Percentiles rank a stretch among this genome's conserved stretches.
Conservation (phyloP, 768 basidiomycete genomes). For the Phanerochaete carnosa region DNA sequence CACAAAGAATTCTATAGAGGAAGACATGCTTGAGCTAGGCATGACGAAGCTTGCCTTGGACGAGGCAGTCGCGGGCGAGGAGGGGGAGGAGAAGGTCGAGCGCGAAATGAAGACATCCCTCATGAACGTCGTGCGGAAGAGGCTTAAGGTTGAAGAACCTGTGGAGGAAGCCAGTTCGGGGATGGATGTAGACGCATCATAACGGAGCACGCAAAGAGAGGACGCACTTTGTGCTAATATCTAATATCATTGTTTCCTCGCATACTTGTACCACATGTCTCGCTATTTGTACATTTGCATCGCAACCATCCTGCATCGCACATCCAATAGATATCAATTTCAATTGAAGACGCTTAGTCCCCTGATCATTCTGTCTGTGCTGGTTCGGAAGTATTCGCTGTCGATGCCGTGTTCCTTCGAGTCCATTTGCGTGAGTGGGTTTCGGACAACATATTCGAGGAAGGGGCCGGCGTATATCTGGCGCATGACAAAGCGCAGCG, state of each 20-base stretch:
- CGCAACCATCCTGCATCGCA: neutral
- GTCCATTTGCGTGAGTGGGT: constrained; percentile 84
- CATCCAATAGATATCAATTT: neutral
- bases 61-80: constrained; percentile 86
- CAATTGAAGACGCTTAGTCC: constrained; percentile 47
- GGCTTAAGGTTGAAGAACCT: constrained; percentile 57
- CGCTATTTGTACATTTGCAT: neutral
- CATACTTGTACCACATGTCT: neutral
- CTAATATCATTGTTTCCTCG: neutral
- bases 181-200: constrained; percentile 11
- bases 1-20: constrained; percentile 89
- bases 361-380: constrained; percentile 72
- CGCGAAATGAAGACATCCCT: constrained; percentile 81
- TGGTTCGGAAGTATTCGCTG: constrained; percentile 86
- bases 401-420: constrained; percentile 83
- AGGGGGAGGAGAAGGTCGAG: constrained; percentile 59
- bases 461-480: constrained; percentile 94
- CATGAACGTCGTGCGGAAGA: constrained; percentile 79
- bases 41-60: constrained; percentile 90
- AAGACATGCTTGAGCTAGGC: constrained; percentile 90
- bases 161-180: constrained; percentile 8
- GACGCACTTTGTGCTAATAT: neutral
- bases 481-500: constrained; percentile 76
- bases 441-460: constrained; percentile 89
- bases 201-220: neutral